phyloP scores from a whole-genome alignment of 352 stramenopile genomes.

The Globisporangium sylvaticum region DNA sequence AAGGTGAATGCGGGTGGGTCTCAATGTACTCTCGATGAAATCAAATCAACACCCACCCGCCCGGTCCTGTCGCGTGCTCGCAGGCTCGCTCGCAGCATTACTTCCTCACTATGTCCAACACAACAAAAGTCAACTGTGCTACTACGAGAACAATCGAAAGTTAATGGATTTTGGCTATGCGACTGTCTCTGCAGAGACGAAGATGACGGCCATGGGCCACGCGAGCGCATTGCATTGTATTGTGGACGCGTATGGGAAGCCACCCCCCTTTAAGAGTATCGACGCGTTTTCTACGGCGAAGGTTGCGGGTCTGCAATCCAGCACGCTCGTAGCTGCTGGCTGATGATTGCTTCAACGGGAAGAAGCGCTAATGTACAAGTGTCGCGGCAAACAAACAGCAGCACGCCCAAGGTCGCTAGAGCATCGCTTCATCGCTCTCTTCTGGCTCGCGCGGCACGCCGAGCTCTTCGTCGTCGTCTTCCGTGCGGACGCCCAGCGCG shows the following conservation, averaged over 20 bases:
- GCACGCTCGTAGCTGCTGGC: background rate
- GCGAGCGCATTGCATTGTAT: background rate
- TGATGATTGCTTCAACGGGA: background rate
- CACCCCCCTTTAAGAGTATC: too few relatives aligned
- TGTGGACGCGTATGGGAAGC: background rate
- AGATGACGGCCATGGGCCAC: background rate
- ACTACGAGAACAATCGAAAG: background rate
- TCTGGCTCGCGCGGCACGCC: slow-evolving; percentile 8
- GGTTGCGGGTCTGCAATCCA: too few relatives aligned
- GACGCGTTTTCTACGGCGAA: background rate
- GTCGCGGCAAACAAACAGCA: background rate
- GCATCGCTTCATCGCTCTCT: slow-evolving; percentile 40
- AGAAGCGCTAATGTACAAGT: slow-evolving; percentile 9
- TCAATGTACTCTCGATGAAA: background rate
- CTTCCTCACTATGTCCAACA: background rate
- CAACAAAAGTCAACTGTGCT: background rate
- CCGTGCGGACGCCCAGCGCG: slow-evolving; percentile 14
- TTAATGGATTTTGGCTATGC: background rate
- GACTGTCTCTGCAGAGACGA: background rate
- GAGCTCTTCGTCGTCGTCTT: slow-evolving; percentile 15
- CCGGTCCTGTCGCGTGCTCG: slow-evolving; percentile 3
- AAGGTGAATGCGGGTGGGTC: background rate
- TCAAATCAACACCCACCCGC: background rate
- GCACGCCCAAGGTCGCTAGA: too few relatives aligned
- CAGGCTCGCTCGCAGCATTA: background rate